These are phyloP conservation scores for Paratinospora sagittata DNA, from an alignment of 164 flowering plant genomes.

Conservation along the genomic window DNA sequence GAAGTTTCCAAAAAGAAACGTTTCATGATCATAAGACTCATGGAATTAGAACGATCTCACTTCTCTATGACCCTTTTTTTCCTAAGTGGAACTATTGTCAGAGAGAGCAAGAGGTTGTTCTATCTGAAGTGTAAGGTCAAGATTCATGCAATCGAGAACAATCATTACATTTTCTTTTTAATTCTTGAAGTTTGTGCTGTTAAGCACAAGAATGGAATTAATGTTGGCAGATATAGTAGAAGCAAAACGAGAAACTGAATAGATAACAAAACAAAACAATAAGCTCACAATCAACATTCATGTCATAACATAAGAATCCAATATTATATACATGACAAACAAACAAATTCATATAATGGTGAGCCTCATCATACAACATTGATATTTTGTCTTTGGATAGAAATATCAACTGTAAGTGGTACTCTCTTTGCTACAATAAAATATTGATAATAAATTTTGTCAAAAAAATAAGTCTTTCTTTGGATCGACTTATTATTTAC, in stretches of 20 bases:
- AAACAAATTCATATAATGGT: not conserved
- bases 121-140: not conserved
- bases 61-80: not conserved
- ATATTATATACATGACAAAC: too few species aligned
- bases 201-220: constrained; percentile 10
- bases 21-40: not conserved
- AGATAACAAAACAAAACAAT: not conserved
- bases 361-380: not conserved
- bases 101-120: not conserved
- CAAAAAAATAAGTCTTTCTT: not conserved
- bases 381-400: not conserved
- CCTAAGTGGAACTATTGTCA: not conserved
- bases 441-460: not conserved
- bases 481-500: constrained; percentile 5
- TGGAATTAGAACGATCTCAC: not conserved
- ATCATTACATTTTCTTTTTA: not conserved
- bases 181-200: constrained; percentile 11
- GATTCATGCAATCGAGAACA: not conserved
- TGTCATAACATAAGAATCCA: too few species aligned
- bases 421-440: not conserved
- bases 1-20: not conserved
- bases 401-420: constrained; percentile 3
- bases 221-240: constrained; percentile 1
- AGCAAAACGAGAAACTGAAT: not conserved
- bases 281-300: not conserved